Percentiles rank a stretch among this genome's conserved stretches.
Evolutionary conservation across 1,284 basidiomycete genomes (phyloP).

Genomic region (Marasmius sp.): DNA sequence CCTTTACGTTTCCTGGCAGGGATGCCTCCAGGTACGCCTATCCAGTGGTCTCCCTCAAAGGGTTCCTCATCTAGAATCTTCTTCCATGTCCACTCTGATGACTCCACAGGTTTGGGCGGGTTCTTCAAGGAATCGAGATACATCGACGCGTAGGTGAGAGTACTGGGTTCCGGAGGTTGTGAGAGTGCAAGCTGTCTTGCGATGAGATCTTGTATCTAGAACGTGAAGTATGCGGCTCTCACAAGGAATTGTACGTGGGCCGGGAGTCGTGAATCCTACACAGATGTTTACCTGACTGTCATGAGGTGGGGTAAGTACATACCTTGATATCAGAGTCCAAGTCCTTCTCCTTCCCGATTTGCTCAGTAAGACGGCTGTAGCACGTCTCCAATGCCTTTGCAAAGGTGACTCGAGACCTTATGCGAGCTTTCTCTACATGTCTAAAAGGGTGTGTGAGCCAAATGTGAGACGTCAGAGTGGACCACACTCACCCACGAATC

Average conservation of each 20-base stretch:
- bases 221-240: constrained; percentile 19
- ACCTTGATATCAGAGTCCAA: constrained; percentile 69
- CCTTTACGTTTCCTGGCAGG: constrained; percentile 48
- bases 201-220: not conserved
- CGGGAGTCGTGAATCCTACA: constrained; percentile 56
- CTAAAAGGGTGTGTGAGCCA: constrained; percentile 30
- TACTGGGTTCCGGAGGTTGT: constrained; percentile 44
- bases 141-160: constrained; percentile 48
- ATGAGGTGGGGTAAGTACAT: constrained; percentile 11
- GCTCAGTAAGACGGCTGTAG: constrained; percentile 48
- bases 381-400: constrained; percentile 57
- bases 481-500: constrained; percentile 51
- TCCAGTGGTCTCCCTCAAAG: constrained; percentile 78
- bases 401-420: constrained; percentile 59
- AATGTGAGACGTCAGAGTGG: not conserved
- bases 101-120: constrained; percentile 36
- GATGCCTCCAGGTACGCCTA: constrained; percentile 56
- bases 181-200: constrained; percentile 54
- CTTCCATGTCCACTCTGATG: constrained; percentile 55
- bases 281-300: constrained; percentile 1
- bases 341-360: constrained; percentile 49
- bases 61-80: constrained; percentile 77
- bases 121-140: constrained; percentile 49
- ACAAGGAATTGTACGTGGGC: constrained; percentile 74
- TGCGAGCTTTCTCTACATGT: constrained; percentile 64